phyloP scores from a whole-genome alignment of 176 grass and related monocot genomes.

The Carex scoparia region DNA sequence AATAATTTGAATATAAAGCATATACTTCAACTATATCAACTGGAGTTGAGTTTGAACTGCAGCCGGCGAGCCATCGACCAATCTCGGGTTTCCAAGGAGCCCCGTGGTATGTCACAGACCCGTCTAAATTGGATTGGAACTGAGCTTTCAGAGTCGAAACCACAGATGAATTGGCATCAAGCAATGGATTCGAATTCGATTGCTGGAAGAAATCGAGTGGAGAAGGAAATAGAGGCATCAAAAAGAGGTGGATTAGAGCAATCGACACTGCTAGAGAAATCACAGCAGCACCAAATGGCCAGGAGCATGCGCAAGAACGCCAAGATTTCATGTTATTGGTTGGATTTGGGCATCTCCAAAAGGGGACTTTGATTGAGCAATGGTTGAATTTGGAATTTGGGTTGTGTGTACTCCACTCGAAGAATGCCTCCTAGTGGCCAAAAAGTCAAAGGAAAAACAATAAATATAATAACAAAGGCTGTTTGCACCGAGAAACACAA shows the following conservation, averaged over 20 bases:
- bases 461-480: no score
- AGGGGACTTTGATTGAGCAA: no score
- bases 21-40: slow-evolving; percentile 59
- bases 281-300: slow-evolving; percentile 27
- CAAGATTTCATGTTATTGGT: no score
- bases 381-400: no score
- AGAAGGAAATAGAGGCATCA: slow-evolving; percentile 48
- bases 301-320: slow-evolving; percentile 40
- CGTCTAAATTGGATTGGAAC: slow-evolving; percentile 46
- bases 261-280: slow-evolving; percentile 37
- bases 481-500: no score
- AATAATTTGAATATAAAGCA: not conserved
- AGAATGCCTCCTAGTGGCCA: no score
- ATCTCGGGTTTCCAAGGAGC: slow-evolving; percentile 72
- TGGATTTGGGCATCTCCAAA: no score
- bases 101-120: slow-evolving; percentile 38
- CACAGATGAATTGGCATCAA: not conserved
- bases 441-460: no score
- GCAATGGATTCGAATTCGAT: not conserved
- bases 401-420: no score
- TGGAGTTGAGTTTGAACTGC: slow-evolving; percentile 31
- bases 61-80: slow-evolving; percentile 69
- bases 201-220: slow-evolving; percentile 37
- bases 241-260: slow-evolving; percentile 42
- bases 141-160: slow-evolving; percentile 30